Conservation (phyloP, 192 early-diverging fungal species). For the Entomortierella lignicola region DNA sequence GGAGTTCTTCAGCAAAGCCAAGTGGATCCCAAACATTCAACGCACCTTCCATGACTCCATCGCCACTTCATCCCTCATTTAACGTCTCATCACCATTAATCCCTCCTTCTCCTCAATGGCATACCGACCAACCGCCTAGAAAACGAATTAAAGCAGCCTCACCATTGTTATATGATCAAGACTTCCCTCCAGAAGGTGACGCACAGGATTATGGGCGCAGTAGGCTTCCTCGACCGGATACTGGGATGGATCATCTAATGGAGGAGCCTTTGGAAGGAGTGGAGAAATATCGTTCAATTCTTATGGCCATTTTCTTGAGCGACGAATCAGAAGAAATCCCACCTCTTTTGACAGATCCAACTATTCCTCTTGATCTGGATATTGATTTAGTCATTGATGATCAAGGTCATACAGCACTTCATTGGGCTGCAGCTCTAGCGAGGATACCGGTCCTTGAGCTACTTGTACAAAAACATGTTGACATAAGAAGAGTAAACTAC, state of each 20-base stretch:
- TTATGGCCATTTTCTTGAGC: constrained; percentile 89
- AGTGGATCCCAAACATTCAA: constrained; percentile 17
- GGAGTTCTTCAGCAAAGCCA: constrained; percentile 38
- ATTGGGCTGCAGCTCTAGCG: constrained; percentile 96
- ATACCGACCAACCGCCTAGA: constrained; percentile 18
- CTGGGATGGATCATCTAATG: background rate
- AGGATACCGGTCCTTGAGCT: constrained; percentile 78
- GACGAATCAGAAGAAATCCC: constrained; percentile 79
- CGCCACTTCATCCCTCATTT: constrained; percentile 36
- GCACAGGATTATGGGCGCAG: constrained; percentile 13
- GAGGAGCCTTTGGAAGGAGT: constrained; percentile 35
- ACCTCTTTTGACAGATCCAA: constrained; percentile 47
- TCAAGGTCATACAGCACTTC: constrained; percentile 93
- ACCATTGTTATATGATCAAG: constrained; percentile 10
- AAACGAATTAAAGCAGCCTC: constrained; percentile 14
- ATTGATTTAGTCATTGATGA: constrained; percentile 92
- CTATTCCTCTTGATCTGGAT: constrained; percentile 68
- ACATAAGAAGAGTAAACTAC: constrained; percentile 76
- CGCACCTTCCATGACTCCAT: constrained; percentile 39
- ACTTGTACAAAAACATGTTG: constrained; percentile 81
- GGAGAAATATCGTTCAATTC: constrained; percentile 76
- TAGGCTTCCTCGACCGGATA: constrained; percentile 3
- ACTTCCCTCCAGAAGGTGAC: constrained; percentile 4
- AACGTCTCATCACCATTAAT: constrained; percentile 32
- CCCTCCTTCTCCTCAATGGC: constrained; percentile 42